A percentile compares a stretch with the other conserved stretches of the same genome.
These are phyloP conservation scores for Avicennia marina DNA, from an alignment of 257 asterid species.

Conservation along the genomic window DNA sequence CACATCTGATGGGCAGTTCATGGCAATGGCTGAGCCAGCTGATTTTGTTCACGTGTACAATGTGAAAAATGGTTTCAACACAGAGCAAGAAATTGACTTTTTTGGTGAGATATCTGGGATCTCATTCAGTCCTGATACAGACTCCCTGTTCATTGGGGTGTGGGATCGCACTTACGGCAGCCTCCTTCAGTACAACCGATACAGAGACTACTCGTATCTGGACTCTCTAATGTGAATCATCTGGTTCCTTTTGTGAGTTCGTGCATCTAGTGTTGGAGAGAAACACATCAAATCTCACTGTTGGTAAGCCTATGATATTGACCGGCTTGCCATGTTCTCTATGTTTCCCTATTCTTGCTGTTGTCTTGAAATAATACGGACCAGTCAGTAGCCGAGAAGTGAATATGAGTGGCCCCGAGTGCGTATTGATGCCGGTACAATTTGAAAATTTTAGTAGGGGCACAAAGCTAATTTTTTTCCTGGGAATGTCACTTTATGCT, in stretches of 20 bases:
- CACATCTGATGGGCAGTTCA: slow-evolving; percentile 70
- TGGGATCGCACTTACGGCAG: slow-evolving; percentile 73
- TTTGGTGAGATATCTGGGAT: slow-evolving; percentile 67
- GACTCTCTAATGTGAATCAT: slow-evolving; percentile 34
- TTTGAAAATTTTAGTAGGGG: background rate
- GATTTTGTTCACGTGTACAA: slow-evolving; percentile 58
- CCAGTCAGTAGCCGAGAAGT: too few relatives aligned
- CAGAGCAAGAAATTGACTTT: slow-evolving; percentile 63
- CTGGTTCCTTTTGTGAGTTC: background rate
- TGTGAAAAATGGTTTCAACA: slow-evolving; percentile 44
- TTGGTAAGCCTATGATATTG: too few relatives aligned
- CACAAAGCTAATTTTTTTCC: slow-evolving; percentile 1
- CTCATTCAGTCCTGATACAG: slow-evolving; percentile 63
- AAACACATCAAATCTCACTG: too few relatives aligned
- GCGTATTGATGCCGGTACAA: too few relatives aligned
- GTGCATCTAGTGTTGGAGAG: background rate
- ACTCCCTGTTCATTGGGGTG: slow-evolving; percentile 59
- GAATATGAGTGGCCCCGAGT: too few relatives aligned
- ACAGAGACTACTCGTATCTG: slow-evolving; percentile 42
- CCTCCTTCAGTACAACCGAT: slow-evolving; percentile 55
- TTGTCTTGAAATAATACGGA: too few relatives aligned
- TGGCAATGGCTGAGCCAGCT: too few relatives aligned
- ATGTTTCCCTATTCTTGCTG: too few relatives aligned
- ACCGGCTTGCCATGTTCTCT: too few relatives aligned
- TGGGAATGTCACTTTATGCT: slow-evolving; percentile 16